Conservation (phyloP, 257 asterid species). For the Petunia axillaris region DNA sequence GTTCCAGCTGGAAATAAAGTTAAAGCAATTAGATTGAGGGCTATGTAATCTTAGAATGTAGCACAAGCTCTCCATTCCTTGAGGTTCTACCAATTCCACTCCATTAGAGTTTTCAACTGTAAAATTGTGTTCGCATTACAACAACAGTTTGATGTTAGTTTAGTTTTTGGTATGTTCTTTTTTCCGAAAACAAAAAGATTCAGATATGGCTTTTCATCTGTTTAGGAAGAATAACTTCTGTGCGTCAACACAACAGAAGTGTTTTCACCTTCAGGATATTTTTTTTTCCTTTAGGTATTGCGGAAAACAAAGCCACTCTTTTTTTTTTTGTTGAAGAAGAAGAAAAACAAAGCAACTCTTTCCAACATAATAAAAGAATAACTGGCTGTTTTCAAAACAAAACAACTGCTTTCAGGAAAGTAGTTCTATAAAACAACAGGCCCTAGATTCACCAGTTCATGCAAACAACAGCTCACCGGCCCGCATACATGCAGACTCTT, state of each 20-base stretch:
- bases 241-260: not conserved
- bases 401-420: not conserved
- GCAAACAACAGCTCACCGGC: not conserved
- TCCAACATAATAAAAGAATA: constrained; percentile 12
- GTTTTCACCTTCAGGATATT: not conserved
- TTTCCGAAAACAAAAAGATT: not conserved
- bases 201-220: constrained; percentile 9
- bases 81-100: constrained; percentile 5
- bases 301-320: not conserved
- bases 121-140: not conserved
- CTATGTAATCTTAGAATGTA: not conserved
- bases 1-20: not conserved
- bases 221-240: not conserved
- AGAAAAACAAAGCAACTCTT: not conserved
- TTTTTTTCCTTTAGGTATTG: not conserved
- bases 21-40: not conserved
- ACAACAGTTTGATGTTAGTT: not conserved
- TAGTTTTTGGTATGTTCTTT: not conserved
- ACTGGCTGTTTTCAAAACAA: not conserved
- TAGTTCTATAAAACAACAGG: not conserved
- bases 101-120: not conserved
- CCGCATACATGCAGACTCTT: not conserved
- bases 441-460: constrained; percentile 21
- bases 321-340: no score
- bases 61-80: not conserved